phyloP scores from a whole-genome alignment of 2,329 filamentous ascomycete species.

The Ophidiomyces ophidiicola region DNA sequence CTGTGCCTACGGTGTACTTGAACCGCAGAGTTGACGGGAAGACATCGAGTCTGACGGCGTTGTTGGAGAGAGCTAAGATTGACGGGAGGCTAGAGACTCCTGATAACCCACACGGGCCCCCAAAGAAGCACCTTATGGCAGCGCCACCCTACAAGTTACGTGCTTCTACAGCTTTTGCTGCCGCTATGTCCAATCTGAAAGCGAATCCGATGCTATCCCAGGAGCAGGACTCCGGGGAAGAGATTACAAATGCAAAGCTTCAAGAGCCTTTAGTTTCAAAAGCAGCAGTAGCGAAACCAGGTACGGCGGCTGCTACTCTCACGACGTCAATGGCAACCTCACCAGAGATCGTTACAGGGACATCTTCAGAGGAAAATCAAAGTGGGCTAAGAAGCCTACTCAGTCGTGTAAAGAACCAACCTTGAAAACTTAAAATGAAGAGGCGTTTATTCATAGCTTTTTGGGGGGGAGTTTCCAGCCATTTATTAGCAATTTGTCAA shows the following conservation, averaged over 20 bases:
- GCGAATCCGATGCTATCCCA: neutral
- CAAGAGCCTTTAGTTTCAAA: neutral
- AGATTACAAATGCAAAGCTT: neutral
- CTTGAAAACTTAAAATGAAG: neutral
- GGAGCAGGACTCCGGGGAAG: neutral
- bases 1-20: constrained; percentile 46
- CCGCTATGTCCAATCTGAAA: constrained; percentile 3
- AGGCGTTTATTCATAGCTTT: neutral
- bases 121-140: neutral
- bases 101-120: neutral
- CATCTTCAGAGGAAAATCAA: neutral
- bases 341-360: neutral
- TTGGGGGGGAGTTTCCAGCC: neutral
- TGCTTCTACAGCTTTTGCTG: neutral
- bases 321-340: constrained; percentile 3
- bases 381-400: constrained; percentile 6
- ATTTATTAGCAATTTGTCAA: too few species aligned
- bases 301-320: neutral
- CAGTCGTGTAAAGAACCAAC: neutral
- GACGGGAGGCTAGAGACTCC: constrained; percentile 7
- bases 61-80: constrained; percentile 23
- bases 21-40: constrained; percentile 40
- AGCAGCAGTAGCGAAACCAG: neutral
- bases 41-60: constrained; percentile 19
- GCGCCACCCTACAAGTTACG: neutral